These are phyloP conservation scores for Schizonepeta tenuifolia DNA, from an alignment of 257 asterid genomes.

Conservation along the genomic window DNA sequence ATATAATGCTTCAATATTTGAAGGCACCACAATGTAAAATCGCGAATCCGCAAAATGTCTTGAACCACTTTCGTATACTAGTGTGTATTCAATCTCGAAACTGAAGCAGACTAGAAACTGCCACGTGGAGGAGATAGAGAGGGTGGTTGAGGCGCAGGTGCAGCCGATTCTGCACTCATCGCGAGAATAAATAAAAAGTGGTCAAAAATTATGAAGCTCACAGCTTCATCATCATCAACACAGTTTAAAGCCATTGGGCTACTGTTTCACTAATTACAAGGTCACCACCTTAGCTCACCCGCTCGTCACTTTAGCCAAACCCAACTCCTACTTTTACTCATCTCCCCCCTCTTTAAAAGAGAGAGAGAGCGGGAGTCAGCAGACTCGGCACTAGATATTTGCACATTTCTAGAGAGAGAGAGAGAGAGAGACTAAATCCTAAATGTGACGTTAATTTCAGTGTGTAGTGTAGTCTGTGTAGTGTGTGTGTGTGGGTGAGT, in stretches of 20 bases:
- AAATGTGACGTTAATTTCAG: conserved; percentile 40
- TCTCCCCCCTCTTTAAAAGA: conserved; percentile 36
- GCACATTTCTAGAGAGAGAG: conserved; percentile 22
- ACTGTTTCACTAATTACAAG: conserved; percentile 15
- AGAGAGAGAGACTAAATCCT: conserved; percentile 9
- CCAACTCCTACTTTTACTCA: conserved; percentile 30
- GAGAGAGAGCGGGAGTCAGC: conserved; percentile 33
- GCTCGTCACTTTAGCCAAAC: conserved; percentile 34
- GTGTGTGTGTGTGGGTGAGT: neutral
- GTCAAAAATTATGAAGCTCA: conserved; percentile 19
- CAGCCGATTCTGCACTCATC: conserved; percentile 32
- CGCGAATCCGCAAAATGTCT: too few relatives aligned
- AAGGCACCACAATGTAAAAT: too few relatives aligned
- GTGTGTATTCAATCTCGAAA: neutral
- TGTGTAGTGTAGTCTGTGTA: conserved; percentile 15
- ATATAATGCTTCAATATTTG: too few relatives aligned
- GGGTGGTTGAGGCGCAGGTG: conserved; percentile 19
- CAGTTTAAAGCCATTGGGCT: conserved; percentile 19
- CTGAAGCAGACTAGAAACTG: neutral
- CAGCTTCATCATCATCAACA: neutral
- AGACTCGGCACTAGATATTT: conserved; percentile 46
- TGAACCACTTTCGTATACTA: neutral
- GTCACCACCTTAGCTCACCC: conserved; percentile 14
- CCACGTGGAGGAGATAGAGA: conserved; percentile 2
- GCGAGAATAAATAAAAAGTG: conserved; percentile 22